A percentile compares a stretch with the other conserved stretches of the same genome.
Conservation (phyloP, 345 rosid genomes). For the Populus simonii region DNA sequence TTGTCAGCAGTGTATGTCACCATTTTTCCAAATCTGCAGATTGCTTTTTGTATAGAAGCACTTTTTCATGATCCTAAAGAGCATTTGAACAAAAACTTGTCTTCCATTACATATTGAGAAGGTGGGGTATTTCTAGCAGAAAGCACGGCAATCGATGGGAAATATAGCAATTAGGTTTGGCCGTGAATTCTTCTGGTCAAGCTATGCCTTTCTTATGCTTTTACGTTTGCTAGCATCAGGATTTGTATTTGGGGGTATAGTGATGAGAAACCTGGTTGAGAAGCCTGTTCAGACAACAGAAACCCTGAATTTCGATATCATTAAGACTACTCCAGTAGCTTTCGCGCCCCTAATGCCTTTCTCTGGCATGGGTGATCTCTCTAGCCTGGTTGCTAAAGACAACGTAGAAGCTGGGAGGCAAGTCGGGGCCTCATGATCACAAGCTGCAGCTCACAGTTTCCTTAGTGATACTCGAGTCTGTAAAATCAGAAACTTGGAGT, state of each 20-base stretch:
- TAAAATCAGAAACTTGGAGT: too few species aligned
- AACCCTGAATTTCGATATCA: conserved; percentile 32
- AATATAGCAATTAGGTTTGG: conserved; percentile 12
- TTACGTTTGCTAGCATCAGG: conserved; percentile 24
- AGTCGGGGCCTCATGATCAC: conserved; percentile 19
- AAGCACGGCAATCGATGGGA: conserved; percentile 7
- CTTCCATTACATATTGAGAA: background rate
- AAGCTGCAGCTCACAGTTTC: conserved; percentile 29
- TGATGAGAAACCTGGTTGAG: conserved; percentile 21
- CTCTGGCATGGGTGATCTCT: background rate
- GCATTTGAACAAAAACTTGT: background rate
- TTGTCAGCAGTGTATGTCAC: too few species aligned
- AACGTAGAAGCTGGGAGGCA: background rate
- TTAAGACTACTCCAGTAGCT: conserved; percentile 28
- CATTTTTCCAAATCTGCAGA: too few species aligned
- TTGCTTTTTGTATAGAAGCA: background rate
- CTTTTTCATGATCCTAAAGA: background rate
- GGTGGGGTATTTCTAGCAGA: conserved; percentile 9
- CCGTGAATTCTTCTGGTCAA: conserved; percentile 29
- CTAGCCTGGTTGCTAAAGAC: background rate
- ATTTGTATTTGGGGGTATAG: conserved; percentile 24
- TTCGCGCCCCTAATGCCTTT: conserved; percentile 15
- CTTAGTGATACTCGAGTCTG: conserved; percentile 34
- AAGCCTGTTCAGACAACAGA: conserved; percentile 22
- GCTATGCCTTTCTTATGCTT: conserved; percentile 22